phyloP scores from a whole-genome alignment of 805 yeast genomes.

The Ogataea ganodermae region DNA sequence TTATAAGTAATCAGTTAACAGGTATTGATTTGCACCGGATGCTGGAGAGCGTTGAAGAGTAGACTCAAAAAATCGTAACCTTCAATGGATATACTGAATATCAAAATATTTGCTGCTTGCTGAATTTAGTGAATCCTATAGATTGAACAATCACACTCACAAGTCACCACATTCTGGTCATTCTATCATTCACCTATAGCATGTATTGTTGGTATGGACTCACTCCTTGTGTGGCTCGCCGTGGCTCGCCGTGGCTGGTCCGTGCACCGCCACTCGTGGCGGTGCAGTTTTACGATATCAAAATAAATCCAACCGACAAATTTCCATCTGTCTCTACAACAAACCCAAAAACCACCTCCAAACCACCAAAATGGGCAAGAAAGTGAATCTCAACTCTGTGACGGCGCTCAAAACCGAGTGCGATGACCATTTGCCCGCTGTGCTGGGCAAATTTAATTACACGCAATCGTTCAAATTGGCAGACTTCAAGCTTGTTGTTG shows the following conservation, averaged over 20 bases:
- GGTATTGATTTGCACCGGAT: too few species aligned
- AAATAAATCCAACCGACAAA: not conserved
- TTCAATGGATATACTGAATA: too few species aligned
- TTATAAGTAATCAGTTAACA: too few species aligned
- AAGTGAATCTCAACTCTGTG: constrained; percentile 43
- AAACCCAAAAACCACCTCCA: not conserved
- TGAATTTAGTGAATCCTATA: too few species aligned
- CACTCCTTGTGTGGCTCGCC: not conserved
- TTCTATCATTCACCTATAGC: too few species aligned
- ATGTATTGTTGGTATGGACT: too few species aligned
- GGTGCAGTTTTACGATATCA: not conserved
- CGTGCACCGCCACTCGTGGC: constrained; percentile 6
- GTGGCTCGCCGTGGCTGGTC: too few species aligned
- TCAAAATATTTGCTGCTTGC: too few species aligned
- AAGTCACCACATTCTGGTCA: too few species aligned
- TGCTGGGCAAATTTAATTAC: constrained; percentile 47
- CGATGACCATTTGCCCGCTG: constrained; percentile 49
- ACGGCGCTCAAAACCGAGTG: constrained; percentile 48
- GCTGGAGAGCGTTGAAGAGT: too few species aligned
- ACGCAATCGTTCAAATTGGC: constrained; percentile 46
- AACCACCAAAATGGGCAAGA: constrained; percentile 22
- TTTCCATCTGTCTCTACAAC: not conserved
- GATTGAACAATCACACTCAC: too few species aligned
- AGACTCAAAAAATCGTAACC: too few species aligned
- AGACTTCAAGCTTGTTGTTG: constrained; percentile 52